Base-by-base conservation (phyloP, 768 basidiomycete genomes). In the Ramaria sp. region DNA sequence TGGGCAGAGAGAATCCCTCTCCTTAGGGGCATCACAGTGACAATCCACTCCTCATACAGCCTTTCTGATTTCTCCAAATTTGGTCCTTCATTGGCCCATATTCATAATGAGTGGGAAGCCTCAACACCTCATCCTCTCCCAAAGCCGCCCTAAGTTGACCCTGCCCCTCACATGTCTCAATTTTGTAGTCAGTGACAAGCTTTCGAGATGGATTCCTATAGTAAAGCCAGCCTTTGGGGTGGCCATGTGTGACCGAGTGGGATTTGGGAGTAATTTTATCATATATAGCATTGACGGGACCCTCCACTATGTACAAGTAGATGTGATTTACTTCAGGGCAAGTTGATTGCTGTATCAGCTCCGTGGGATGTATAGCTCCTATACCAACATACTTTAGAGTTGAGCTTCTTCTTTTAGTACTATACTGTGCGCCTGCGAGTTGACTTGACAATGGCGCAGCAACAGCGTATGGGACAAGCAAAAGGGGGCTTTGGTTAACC, bases 171-270 rank as follows among this genome's bases (percentile, higher is more conserved):
- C 17, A 24, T 13, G 41, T 9, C 17, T 48, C 56, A 6, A 57
- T 50, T 27, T 34, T 48, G 56, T 15, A 57, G 24, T 57, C 56
- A 17, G 56, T 57, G 45, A 57, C 34, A 22, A 57, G 39, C 27
- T 48, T 43, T 1, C 43, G 43, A 6, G 39, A 33, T 12, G 49
- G 56, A 30, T 57, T 47, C 17, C 24, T 41, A 37, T 49, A 57
- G 38, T 57, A 57, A 9, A 53, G 15, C 56, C 56, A 57, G 17
- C 56, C 56, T 20, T 42, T 50, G 31, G 56, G 56, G 20, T 57
- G 56, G 34, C 52, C 38, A 27, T 57, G 56, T 11, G 47, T n/a
- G n/a, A 47, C 20, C 56, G 17, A 53, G 20, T 12, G 56, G 48
- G 6, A 57, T 41, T 51, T 57, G 20, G 11, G 1, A 2, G 39